phyloP scores from a whole-genome alignment of 805 yeast species.

The Suhomyces kilbournensis region DNA sequence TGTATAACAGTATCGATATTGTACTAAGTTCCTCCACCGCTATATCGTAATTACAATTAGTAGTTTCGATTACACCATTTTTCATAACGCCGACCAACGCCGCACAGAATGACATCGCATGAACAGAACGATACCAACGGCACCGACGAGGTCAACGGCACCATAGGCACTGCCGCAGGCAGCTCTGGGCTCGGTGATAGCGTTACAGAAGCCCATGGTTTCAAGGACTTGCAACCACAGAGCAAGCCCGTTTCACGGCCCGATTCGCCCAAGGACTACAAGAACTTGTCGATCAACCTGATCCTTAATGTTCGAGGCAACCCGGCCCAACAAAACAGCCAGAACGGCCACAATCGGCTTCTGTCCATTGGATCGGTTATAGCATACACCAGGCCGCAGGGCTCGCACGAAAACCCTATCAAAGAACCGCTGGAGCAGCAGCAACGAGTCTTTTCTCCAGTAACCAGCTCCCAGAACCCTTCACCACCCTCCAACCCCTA shows the following conservation, averaged over 20 bases:
- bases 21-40: not conserved
- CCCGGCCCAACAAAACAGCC: not conserved
- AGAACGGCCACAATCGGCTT: not conserved
- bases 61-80: not conserved
- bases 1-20: not conserved
- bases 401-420: not conserved
- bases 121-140: not conserved
- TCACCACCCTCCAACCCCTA: not conserved
- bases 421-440: not conserved
- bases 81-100: not conserved
- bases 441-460: not conserved
- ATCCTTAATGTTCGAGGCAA: conserved; percentile 5
- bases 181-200: not conserved
- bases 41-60: not conserved
- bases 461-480: not conserved
- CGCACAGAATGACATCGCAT: not conserved
- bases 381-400: not conserved
- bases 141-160: not conserved
- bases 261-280: conserved; percentile 7
- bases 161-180: not conserved
- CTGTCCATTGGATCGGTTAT: not conserved
- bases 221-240: not conserved
- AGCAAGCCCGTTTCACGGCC: not conserved
- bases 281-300: conserved; percentile 9
- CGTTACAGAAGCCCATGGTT: not conserved